Base-by-base conservation (phyloP, 371 early-diverging fungal genomes). In the Rhizopus sp. region DNA sequence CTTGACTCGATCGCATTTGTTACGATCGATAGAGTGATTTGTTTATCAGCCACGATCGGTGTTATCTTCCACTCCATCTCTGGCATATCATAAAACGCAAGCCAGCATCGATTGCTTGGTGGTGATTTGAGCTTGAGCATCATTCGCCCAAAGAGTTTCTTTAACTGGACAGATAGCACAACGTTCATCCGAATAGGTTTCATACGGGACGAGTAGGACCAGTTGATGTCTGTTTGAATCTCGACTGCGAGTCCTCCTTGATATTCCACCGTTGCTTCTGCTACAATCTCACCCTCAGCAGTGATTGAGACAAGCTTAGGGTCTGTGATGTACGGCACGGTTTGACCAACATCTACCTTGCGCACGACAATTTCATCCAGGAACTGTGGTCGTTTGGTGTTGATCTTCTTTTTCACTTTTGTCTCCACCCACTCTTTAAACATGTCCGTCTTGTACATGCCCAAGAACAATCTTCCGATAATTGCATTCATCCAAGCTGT, bases 401-500 rank as follows among this genome's bases (percentile, higher is more conserved):
- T 73, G 6, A 81, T 75, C 66, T 90, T 88, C 38, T 75, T 80
- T 3, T 67, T 70, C n/a, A 92, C 73, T 63, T 88, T 92, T 50
- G 73, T 69, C 16, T 86, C 82, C 29, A 89, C 75, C 49, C 80
- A 72, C 5, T 77, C 66, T 46, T 82, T 80, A 29, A 87, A 69
- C 50, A 68, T 72, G 9, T 87, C 82, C 0, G 91, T 88, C 57
- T 84, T 84, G 69, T 89, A 89, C 7, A 86, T 73, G 10, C 82
- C 82, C 37, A 92, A 59, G 39, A 92, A 92, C 4, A 88, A 57
- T 10, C 96, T 80, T 2, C 95, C 95, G 12, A 94, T 56, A 9
- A 94, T 79, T 1, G 93, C 94, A 70, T 96, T 96, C 31, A 94
- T 77, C 96, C 96, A 94, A 33, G 85, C 82, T 39, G 82, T 82